Evolutionary conservation across 1,284 basidiomycete species (phyloP), one percentile per base, ranked within the genome.

Genomic region (Salmacisia buchloeana): DNA sequence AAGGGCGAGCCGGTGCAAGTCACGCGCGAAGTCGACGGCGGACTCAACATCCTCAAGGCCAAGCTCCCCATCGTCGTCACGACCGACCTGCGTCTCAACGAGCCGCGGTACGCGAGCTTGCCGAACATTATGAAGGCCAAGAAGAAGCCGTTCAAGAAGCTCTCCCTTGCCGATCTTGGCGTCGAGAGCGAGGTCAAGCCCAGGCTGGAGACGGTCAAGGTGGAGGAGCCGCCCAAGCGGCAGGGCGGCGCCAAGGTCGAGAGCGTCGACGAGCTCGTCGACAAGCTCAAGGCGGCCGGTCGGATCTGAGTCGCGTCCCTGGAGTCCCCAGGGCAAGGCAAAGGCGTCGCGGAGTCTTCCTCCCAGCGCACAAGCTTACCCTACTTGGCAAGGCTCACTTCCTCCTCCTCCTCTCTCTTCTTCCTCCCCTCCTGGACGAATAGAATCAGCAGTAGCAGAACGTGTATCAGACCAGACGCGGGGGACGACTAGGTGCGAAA

Each of bases 61-160:
- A 84, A 84, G 73, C 82, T 98, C 68, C 94, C 96, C 31, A 83
- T 92, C 57, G 85, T 98, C 46, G 83, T 99, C 49, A 97, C 94
- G 0, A 97, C 94, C 34, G 94, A 98, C 82, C 81, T 98, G 59
- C 85, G 94, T 62, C 68, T 75, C 34, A 75, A 75, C 65, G 75
- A 79, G 64, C 77, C 77, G 27, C 73, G 77, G 43, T 79, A 78
- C 69, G 72, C 73, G n/a, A 78, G 76, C 31, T 64, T 80, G 69
- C 79, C 79, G 41, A 80, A 80, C 72, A 80, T 80, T 65, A 80
- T 80, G 80, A 80, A 82, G 83, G 94, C 94, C 27, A 98, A 97
- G 86, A 99, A 97, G 86, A 99, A 99, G 83, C 89, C 90, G 27
- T 83, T 97, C 59, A 89, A 94, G 82, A 94, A 91, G 78, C 76